Base-by-base conservation (phyloP, 371 early-diverging fungal genomes). In the Mucor piriformis region DNA sequence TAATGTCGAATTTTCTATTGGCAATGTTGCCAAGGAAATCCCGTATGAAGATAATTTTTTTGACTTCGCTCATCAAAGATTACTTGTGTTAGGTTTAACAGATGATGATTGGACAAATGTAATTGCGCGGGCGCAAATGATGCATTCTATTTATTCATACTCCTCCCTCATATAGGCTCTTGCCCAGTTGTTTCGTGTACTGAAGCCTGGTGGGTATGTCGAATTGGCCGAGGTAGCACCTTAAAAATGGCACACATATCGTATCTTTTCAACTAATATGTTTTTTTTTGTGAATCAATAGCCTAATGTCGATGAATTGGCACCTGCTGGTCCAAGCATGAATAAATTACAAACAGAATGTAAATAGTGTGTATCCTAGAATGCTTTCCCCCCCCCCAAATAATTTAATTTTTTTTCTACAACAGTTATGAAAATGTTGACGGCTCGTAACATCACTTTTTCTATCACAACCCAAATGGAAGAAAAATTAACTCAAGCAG, bases 41-140 rank as follows among this genome's bases (percentile, higher is more conserved):
- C 82, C 84, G 8, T 83, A 74, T 60, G 76, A 80, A 3, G 80
- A 82, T 48, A 67, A 81, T 47, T 57, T 69, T 29, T 82, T 84
- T 69, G 84, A 82, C 44, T 84, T 74, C 63, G 69, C 84, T 35
- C 77, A 83, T 61, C 80, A 84, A 59, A 70, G 83, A 44, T 44
- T 77, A 20, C 66, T 74, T 20, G 33, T 71, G 15, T 49, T 74
- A 21, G 73, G 70, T 6, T 55, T 78, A 13, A 70, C 66, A 2
- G 18, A 62, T 12, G 25, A 29, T 3, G 65, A 74, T 44, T 78
- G 78, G 75, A 42, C 37, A 20, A 64, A 63, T 18, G 74, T 65
- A 73, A 21, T 33, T 35, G 5, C 16, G n/a, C 11, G 3, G 3
- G 3, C 27, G 4, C 29, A 21, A 29, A n/a, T 1, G 8, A 21